Percentiles rank a stretch among this genome's conserved stretches.
Evolutionary conservation across 2,329 filamentous ascomycete genomes (phyloP).

Genomic region (Penicillium italicum): DNA sequence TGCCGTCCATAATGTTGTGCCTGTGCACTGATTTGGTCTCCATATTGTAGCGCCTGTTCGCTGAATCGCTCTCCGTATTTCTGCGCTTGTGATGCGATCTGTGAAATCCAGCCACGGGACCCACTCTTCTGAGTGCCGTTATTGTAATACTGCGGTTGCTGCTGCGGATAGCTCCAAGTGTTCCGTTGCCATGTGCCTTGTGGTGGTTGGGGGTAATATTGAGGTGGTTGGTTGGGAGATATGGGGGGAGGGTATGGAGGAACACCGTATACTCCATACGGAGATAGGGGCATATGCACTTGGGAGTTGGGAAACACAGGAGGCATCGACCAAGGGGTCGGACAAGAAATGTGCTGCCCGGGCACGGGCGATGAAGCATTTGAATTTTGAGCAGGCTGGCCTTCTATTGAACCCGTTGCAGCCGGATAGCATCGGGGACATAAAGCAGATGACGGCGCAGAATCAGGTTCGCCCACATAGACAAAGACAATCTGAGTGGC

Average conservation of each 20-base stretch:
- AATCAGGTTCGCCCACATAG: conserved; percentile 35
- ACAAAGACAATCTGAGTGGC: conserved; percentile 33
- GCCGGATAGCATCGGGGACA: conserved; percentile 42
- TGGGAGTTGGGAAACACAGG: conserved; percentile 13
- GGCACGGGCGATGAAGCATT: conserved; percentile 11
- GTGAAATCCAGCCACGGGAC: conserved; percentile 33
- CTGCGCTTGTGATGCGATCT: conserved; percentile 37
- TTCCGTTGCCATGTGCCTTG: conserved; percentile 31
- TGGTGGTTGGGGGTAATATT: conserved; percentile 25
- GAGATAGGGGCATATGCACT: conserved; percentile 4
- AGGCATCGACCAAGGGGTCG: conserved; percentile 15
- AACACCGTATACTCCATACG: conserved; percentile 17
- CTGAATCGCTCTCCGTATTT: conserved; percentile 40
- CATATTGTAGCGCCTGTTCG: conserved; percentile 35
- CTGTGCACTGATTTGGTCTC: conserved; percentile 33
- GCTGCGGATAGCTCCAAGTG: conserved; percentile 22
- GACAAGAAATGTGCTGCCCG: conserved; percentile 13
- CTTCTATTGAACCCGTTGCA: conserved; percentile 26
- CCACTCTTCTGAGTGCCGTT: conserved; percentile 26
- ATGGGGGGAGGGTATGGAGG: conserved; percentile 20
- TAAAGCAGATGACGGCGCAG: conserved; percentile 35
- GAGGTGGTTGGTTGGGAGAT: conserved; percentile 19
- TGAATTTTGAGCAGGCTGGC: conserved; percentile 3
- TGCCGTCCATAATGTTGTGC: conserved; percentile 37
- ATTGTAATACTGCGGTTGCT: conserved; percentile 22